Percentiles rank a stretch among this genome's conserved stretches.
These are phyloP conservation scores for Sechiopsis laciniata DNA, from an alignment of 306 rosid genomes.

Conservation along the genomic window DNA sequence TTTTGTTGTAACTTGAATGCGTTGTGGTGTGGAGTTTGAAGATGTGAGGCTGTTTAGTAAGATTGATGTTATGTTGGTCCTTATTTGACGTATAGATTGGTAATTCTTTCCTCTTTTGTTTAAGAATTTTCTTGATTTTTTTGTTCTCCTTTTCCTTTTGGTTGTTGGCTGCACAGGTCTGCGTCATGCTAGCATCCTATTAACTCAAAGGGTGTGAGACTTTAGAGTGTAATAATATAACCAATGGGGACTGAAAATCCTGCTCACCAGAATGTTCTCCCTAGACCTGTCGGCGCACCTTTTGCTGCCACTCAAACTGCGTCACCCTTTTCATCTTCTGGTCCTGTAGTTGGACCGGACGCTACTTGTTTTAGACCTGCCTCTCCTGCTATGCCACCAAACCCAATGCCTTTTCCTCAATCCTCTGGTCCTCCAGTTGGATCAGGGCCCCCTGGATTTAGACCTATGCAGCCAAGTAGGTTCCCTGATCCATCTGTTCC, in stretches of 20 bases:
- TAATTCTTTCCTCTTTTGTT: neutral
- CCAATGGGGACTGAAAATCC: constrained; percentile 83
- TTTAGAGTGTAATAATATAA: constrained; percentile 23
- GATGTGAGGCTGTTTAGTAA: neutral
- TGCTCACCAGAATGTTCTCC: constrained; percentile 56
- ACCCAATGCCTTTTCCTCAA: constrained; percentile 40
- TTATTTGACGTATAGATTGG: neutral
- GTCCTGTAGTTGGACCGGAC: constrained; percentile 65
- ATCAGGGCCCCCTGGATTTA: constrained; percentile 50
- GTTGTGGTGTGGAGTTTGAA: neutral
- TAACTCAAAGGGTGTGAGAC: neutral
- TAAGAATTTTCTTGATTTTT: neutral
- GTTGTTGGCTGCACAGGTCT: constrained; percentile 20
- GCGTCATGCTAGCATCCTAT: constrained; percentile 24
- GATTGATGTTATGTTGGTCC: neutral
- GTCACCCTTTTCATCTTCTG: constrained; percentile 63
- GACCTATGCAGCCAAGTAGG: constrained; percentile 54
- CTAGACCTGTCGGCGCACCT: constrained; percentile 58
- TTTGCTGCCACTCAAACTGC: constrained; percentile 44
- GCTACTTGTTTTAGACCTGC: constrained; percentile 44
- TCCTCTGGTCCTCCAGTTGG: constrained; percentile 37
- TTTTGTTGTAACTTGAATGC: neutral
- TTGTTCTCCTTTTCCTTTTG: too few relatives aligned
- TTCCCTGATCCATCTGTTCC: constrained; percentile 77
- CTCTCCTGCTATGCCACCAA: constrained; percentile 45